Conservation (phyloP, 805 yeast genomes). For the Schwanniomyces polymorphus region DNA sequence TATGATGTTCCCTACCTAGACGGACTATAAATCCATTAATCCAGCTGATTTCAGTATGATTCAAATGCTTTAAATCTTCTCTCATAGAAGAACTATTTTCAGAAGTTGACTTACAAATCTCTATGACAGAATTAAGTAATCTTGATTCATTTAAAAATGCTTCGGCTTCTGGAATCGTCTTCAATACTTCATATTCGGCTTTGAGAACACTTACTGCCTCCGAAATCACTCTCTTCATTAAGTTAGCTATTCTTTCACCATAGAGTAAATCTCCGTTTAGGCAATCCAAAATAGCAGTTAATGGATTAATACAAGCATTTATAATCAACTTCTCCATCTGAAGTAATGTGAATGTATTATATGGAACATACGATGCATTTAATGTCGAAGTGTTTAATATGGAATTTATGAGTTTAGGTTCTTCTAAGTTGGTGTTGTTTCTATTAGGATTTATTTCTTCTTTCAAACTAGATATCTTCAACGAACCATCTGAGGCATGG, state of each 20-base stretch:
- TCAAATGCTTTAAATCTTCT: conserved; percentile 56
- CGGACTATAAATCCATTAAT: conserved; percentile 78
- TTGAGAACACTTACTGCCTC: conserved; percentile 48
- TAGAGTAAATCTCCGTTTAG: conserved; percentile 70
- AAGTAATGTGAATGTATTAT: conserved; percentile 47
- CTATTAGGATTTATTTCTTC: not conserved
- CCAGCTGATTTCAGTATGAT: conserved; percentile 74
- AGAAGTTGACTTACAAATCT: conserved; percentile 39
- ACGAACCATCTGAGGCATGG: conserved; percentile 73
- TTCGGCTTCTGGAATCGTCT: conserved; percentile 27
- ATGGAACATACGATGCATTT: conserved; percentile 27
- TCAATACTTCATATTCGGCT: conserved; percentile 24
- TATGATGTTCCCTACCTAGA: conserved; percentile 48
- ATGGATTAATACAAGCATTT: conserved; percentile 82
- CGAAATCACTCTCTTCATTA: conserved; percentile 42
- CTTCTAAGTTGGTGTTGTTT: not conserved
- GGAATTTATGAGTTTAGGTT: conserved; percentile 19
- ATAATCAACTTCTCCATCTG: conserved; percentile 77
- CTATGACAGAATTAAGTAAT: conserved; percentile 30
- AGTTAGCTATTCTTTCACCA: conserved; percentile 28
- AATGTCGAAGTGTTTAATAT: conserved; percentile 22
- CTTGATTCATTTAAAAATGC: conserved; percentile 31
- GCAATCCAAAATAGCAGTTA: conserved; percentile 77
- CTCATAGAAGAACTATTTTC: conserved; percentile 71
- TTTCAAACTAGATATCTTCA: conserved; percentile 49